Conservation (phyloP, 768 basidiomycete genomes). For the Obba rivulosa region DNA sequence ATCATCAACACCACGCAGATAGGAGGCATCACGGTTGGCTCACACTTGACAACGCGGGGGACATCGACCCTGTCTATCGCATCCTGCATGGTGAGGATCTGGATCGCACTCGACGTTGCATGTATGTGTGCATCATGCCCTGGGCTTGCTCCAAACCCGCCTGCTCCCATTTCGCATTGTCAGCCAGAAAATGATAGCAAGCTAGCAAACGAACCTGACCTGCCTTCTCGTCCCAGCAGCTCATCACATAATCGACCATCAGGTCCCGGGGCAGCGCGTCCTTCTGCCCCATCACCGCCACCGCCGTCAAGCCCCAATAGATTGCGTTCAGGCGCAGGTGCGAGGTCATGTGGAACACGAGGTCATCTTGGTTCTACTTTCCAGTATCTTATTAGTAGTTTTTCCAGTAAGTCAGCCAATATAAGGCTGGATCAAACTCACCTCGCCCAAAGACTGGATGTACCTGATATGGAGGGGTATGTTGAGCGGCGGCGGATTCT, state of each 20-base stretch:
- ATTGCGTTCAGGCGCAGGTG: conserved; percentile 94
- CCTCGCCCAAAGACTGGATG: conserved; percentile 48
- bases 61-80: conserved; percentile 69
- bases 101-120: conserved; percentile 86
- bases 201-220: conserved; percentile 38
- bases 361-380: conserved; percentile 77
- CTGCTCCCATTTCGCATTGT: conserved; percentile 35
- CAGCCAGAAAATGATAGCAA: background rate
- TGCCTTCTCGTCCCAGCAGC: conserved; percentile 91
- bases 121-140: conserved; percentile 89
- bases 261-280: conserved; percentile 81
- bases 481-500: conserved; percentile 3
- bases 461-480: conserved; percentile 38
- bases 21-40: conserved; percentile 15
- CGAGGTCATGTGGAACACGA: conserved; percentile 84
- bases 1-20: background rate
- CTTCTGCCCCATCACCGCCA: conserved; percentile 71
- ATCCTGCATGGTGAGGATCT: conserved; percentile 83
- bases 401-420: too few species aligned
- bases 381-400: background rate
- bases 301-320: conserved; percentile 93
- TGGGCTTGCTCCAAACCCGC: conserved; percentile 89
- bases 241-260: conserved; percentile 85
- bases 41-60: conserved; percentile 71
- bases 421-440: conserved; percentile 10